Percentiles rank a stretch among this genome's conserved stretches.
phyloP scores from a whole-genome alignment of 148 eudicot genomes.

The Vaccinium myrtillus region DNA sequence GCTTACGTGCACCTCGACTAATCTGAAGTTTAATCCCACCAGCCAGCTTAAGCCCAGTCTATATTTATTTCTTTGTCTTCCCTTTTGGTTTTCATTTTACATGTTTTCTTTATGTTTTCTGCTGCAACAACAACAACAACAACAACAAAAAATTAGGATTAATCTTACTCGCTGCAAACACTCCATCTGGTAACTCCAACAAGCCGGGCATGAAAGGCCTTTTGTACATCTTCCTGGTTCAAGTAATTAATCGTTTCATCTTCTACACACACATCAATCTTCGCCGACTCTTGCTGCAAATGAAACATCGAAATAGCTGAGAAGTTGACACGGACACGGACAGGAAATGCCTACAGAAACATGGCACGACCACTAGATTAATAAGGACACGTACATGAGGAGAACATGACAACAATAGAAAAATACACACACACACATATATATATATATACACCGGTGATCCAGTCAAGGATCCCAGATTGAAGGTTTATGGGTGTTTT shows the following conservation, averaged over 20 bases:
- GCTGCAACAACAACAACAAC: too few species aligned
- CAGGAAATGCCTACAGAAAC: not conserved
- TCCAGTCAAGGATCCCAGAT: too few species aligned
- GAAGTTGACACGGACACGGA: not conserved
- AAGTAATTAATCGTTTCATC: constrained; percentile 56
- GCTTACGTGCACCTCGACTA: too few species aligned
- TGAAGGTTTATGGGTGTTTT: too few species aligned
- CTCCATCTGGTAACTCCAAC: constrained; percentile 54
- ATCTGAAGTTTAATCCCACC: too few species aligned
- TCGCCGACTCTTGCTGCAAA: constrained; percentile 35
- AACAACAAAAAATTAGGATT: not conserved
- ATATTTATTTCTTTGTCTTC: too few species aligned
- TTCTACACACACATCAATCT: constrained; percentile 60
- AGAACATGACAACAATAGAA: not conserved
- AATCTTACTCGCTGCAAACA: constrained; percentile 54
- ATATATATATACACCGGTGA: too few species aligned
- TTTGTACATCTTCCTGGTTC: constrained; percentile 66
- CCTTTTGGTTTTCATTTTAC: too few species aligned
- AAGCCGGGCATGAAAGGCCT: constrained; percentile 64
- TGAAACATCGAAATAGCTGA: not conserved
- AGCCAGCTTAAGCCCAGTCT: too few species aligned
- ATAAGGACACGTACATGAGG: not conserved
- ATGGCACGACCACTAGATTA: not conserved
- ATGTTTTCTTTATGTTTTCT: not conserved
- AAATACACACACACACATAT: too few species aligned